Evolutionary conservation across 2,329 filamentous ascomycete genomes (phyloP).

Genomic region (Xylaria sp.): DNA sequence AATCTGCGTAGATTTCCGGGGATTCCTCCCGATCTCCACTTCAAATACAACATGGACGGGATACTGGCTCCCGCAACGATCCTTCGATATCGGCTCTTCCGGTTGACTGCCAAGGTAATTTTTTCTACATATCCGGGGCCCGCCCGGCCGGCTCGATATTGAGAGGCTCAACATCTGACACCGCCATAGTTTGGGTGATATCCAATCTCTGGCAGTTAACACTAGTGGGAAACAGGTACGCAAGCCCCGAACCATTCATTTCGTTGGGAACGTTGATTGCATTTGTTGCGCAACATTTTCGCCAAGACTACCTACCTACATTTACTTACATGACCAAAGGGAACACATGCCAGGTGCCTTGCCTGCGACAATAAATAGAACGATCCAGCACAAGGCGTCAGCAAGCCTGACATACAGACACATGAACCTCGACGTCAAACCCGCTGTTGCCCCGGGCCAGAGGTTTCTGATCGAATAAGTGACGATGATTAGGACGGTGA

Average conservation of each 20-base stretch:
- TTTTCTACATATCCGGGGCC: conserved; percentile 5
- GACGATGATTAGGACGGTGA: background rate
- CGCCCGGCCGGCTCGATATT: conserved; percentile 1
- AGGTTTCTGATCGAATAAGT: background rate
- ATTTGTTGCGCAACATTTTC: conserved; percentile 11
- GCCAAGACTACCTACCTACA: conserved; percentile 13
- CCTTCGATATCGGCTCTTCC: conserved; percentile 15
- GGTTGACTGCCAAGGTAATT: conserved; percentile 9
- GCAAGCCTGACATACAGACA: conserved; percentile 10
- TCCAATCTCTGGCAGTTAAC: conserved; percentile 9
- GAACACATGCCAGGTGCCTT: conserved; percentile 14
- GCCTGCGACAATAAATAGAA: conserved; percentile 11
- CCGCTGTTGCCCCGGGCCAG: conserved; percentile 3
- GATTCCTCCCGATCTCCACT: conserved; percentile 18
- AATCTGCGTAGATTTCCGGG: background rate
- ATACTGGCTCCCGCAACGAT: conserved; percentile 14
- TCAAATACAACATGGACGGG: conserved; percentile 18
- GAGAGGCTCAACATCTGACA: conserved; percentile 7
- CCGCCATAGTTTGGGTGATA: conserved; percentile 7
- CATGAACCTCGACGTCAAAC: conserved; percentile 6
- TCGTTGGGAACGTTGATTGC: conserved; percentile 10
- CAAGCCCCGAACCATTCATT: background rate
- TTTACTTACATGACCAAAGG: conserved; percentile 14
- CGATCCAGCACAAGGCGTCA: conserved; percentile 9
- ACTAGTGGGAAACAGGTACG: conserved; percentile 14